phyloP scores from a whole-genome alignment of 202 grass and related monocot genomes.

The Sporobolus alterniflorus region DNA sequence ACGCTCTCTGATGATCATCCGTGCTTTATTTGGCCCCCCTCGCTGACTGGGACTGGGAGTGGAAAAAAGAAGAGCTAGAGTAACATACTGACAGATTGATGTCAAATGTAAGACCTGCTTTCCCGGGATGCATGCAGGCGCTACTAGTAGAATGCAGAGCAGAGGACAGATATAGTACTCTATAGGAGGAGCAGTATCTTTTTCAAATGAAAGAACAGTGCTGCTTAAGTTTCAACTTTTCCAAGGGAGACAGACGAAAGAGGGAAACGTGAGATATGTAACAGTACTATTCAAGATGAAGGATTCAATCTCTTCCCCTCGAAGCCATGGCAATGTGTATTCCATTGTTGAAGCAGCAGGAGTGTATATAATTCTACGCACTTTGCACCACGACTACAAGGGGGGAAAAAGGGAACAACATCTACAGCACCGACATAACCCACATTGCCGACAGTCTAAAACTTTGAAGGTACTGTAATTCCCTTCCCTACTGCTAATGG shows the following conservation, averaged over 20 bases:
- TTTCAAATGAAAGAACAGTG: too few species aligned
- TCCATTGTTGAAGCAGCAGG: constrained; percentile 31
- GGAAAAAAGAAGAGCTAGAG: not conserved
- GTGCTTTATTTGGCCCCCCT: constrained; percentile 29
- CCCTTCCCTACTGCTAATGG: constrained; percentile 38
- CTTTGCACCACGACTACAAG: constrained; percentile 56
- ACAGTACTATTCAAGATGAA: not conserved
- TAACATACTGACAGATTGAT: not conserved
- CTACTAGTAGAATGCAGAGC: too few species aligned
- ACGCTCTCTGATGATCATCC: constrained; percentile 24
- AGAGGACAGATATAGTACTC: too few species aligned
- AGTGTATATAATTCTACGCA: constrained; percentile 48
- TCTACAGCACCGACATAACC: constrained; percentile 52
- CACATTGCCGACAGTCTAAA: constrained; percentile 50
- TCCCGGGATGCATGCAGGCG: constrained; percentile 14
- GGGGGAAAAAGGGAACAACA: constrained; percentile 12
- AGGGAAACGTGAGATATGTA: not conserved
- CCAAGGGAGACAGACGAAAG: too few species aligned
- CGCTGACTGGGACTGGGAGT: not conserved
- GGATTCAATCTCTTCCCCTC: too few species aligned
- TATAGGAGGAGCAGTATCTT: too few species aligned
- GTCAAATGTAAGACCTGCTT: constrained; percentile 20
- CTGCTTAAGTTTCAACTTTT: too few species aligned
- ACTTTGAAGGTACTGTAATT: constrained; percentile 27
- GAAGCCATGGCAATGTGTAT: too few species aligned